These are phyloP conservation scores for Penicillium polonicum DNA, from an alignment of 2,329 filamentous ascomycete genomes.

Conservation along the genomic window DNA sequence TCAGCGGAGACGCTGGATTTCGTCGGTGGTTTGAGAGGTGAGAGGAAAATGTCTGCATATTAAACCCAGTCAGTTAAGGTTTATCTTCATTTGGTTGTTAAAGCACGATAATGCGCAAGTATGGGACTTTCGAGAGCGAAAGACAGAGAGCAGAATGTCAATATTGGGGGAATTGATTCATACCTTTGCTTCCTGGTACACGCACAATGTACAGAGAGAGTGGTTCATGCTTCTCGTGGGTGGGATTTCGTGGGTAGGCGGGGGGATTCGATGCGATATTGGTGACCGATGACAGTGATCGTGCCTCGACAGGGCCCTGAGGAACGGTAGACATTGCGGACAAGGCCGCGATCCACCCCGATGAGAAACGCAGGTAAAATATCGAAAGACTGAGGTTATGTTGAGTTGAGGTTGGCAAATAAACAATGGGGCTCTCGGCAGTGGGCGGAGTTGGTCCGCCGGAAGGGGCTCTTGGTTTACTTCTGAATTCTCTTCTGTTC, in stretches of 20 bases:
- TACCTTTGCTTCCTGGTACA: conserved; percentile 87
- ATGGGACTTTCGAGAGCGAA: background rate
- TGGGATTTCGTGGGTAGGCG: conserved; percentile 75
- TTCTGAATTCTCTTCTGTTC: background rate
- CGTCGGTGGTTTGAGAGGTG: conserved; percentile 80
- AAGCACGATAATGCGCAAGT: conserved; percentile 3
- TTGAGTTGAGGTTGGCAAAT: conserved; percentile 4
- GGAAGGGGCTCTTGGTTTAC: background rate
- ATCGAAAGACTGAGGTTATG: background rate
- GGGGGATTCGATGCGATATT: conserved; percentile 82
- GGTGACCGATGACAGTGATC: conserved; percentile 77
- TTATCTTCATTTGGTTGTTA: conserved; percentile 11
- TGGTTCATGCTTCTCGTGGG: conserved; percentile 65
- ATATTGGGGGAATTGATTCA: conserved; percentile 6
- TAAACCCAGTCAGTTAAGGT: conserved; percentile 18
- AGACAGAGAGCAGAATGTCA: background rate
- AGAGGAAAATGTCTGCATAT: conserved; percentile 78
- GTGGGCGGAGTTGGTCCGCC: conserved; percentile 15
- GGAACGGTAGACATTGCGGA: conserved; percentile 26
- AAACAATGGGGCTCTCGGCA: conserved; percentile 24
- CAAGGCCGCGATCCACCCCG: conserved; percentile 29
- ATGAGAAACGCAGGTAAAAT: background rate
- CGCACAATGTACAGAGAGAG: conserved; percentile 87
- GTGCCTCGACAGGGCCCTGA: conserved; percentile 65
- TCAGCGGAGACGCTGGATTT: conserved; percentile 80